phyloP scores from a whole-genome alignment of 1,139 yeast species.

The Diutina scorzettiae region DNA sequence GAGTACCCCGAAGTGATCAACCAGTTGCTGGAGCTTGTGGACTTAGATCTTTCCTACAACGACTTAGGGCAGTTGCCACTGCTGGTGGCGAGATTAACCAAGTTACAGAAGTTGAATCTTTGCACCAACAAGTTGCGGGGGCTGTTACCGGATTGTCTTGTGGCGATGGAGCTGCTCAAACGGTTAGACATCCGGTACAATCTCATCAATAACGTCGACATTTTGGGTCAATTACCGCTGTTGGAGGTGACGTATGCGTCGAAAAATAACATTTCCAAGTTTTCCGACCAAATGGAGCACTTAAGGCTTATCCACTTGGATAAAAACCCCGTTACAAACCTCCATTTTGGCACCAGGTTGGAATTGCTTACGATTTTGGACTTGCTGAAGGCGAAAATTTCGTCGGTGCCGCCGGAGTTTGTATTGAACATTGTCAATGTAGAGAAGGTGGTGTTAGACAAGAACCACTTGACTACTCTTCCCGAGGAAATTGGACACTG shows the following conservation, averaged over 20 bases:
- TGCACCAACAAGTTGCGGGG: slow-evolving; percentile 63
- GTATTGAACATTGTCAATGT: slow-evolving; percentile 51
- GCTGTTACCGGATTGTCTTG: slow-evolving; percentile 41
- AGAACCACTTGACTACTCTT: slow-evolving; percentile 68
- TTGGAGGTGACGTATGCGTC: slow-evolving; percentile 67
- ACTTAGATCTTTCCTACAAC: slow-evolving; percentile 77
- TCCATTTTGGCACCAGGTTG: slow-evolving; percentile 46
- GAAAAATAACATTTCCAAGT: slow-evolving; percentile 65
- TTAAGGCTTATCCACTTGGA: slow-evolving; percentile 43
- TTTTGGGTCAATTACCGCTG: slow-evolving; percentile 50
- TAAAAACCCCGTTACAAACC: slow-evolving; percentile 68
- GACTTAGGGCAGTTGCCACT: slow-evolving; percentile 49
- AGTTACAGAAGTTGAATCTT: slow-evolving; percentile 57
- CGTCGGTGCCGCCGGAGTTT: slow-evolving; percentile 58
- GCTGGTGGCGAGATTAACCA: slow-evolving; percentile 45
- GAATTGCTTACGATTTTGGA: slow-evolving; percentile 61
- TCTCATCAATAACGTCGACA: slow-evolving; percentile 49
- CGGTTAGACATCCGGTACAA: slow-evolving; percentile 75
- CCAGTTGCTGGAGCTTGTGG: slow-evolving; percentile 44
- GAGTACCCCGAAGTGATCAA: slow-evolving; percentile 62
- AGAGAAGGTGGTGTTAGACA: slow-evolving; percentile 67
- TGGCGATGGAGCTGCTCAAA: slow-evolving; percentile 43
- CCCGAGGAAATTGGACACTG: slow-evolving; percentile 62
- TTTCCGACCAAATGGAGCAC: slow-evolving; percentile 48
- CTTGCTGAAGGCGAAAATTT: slow-evolving; percentile 69